phyloP scores from a whole-genome alignment of 768 basidiomycete genomes.

The Leccinum rimulosum region DNA sequence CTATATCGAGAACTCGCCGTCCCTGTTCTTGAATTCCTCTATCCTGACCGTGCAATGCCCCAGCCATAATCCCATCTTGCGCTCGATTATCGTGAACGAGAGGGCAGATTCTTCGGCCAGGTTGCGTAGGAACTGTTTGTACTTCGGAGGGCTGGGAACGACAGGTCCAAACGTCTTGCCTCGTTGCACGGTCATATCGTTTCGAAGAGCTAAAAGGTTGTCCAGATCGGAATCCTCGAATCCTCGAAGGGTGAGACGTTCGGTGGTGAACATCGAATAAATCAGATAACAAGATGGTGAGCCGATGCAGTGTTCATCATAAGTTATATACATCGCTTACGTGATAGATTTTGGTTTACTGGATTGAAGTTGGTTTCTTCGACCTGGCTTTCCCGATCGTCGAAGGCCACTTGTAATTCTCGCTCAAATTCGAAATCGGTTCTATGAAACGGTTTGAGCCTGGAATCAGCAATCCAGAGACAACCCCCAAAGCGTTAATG shows the following conservation, averaged over 20 bases:
- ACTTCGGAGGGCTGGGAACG: constrained; percentile 16
- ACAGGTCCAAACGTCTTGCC: constrained; percentile 20
- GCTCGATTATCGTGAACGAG: constrained; percentile 19
- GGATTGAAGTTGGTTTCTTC: background rate
- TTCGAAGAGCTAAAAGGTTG: constrained; percentile 20
- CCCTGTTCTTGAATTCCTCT: too few species aligned
- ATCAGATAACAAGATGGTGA: background rate
- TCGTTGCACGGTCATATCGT: constrained; percentile 21
- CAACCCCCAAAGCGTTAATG: too few species aligned
- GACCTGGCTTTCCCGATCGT: background rate
- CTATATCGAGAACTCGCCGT: too few species aligned
- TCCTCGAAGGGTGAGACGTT: constrained; percentile 24
- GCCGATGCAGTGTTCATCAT: background rate
- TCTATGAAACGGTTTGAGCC: too few species aligned
- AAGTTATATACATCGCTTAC: background rate
- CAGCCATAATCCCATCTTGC: background rate
- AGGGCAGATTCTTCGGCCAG: constrained; percentile 14
- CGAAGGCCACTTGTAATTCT: too few species aligned
- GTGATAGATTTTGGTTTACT: background rate
- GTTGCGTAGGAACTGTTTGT: constrained; percentile 12
- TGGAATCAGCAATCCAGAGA: too few species aligned
- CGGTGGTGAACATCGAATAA: constrained; percentile 24
- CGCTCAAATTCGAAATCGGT: too few species aligned
- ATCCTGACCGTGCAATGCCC: too few species aligned
- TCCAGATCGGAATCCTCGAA: constrained; percentile 22